These are phyloP conservation scores for Barbatosphaeria neglecta DNA, from an alignment of 495 filamentous ascomycete species.

Conservation along the genomic window DNA sequence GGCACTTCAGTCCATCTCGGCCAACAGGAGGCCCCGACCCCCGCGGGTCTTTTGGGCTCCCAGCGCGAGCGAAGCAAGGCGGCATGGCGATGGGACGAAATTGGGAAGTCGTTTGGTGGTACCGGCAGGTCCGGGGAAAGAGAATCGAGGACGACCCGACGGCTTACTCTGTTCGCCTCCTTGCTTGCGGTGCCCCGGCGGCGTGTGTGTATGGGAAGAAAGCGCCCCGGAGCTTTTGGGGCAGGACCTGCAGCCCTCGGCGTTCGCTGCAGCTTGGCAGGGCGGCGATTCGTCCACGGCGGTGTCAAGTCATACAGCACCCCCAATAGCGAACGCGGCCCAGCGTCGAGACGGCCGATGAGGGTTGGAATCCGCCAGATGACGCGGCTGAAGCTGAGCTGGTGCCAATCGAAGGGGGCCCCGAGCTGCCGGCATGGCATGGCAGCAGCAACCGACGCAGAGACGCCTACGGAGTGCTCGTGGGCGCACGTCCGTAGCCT, in stretches of 20 bases:
- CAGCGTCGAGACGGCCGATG: neutral
- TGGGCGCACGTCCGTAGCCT: neutral
- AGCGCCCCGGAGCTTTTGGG: neutral
- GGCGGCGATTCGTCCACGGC: neutral
- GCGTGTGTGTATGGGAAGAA: too few species aligned
- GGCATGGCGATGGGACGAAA: too few species aligned
- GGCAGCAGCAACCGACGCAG: neutral
- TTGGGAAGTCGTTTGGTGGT: too few species aligned
- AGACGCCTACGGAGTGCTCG: neutral
- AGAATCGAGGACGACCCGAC: too few species aligned
- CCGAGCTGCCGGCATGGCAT: neutral
- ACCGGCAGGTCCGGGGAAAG: too few species aligned
- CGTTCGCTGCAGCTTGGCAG: slow-evolving; percentile 3
- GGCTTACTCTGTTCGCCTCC: too few species aligned
- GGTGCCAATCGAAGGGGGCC: neutral
- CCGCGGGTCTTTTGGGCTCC: too few species aligned
- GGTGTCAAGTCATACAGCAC: neutral
- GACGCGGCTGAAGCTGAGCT: neutral
- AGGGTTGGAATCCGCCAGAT: neutral
- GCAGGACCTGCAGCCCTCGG: slow-evolving; percentile 7
- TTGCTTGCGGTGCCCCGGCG: too few species aligned
- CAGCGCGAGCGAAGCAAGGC: neutral
- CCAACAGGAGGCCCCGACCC: too few species aligned
- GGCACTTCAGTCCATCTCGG: neutral
- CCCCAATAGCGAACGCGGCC: neutral